Percentiles rank a stretch among this genome's conserved stretches.
Conservation (phyloP, 2,329 filamentous ascomycete genomes). For the Colletotrichum sp. region DNA sequence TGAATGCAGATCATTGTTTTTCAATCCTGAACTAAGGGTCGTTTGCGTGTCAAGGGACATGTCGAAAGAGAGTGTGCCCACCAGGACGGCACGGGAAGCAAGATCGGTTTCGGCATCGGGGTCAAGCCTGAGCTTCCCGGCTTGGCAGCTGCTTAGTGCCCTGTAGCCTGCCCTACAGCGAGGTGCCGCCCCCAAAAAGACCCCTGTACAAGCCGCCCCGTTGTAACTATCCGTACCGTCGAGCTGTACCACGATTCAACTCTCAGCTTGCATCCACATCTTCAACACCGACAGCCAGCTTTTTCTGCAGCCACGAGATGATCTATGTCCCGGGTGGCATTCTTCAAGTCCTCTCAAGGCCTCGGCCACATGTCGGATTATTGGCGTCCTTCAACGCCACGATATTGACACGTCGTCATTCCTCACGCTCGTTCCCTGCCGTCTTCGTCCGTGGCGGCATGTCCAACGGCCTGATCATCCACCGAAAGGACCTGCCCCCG, state of each 20-base stretch:
- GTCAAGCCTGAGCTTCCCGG: background rate
- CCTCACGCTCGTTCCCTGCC: conserved; percentile 33
- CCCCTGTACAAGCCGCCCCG: background rate
- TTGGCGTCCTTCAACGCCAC: background rate
- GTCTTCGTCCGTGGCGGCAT: conserved; percentile 35
- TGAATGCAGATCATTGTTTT: too few relatives aligned
- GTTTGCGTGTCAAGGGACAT: background rate
- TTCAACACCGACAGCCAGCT: background rate
- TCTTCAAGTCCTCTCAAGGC: background rate
- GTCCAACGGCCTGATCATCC: conserved; percentile 35
- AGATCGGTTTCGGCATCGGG: background rate
- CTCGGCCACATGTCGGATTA: background rate
- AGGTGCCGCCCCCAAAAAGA: background rate
- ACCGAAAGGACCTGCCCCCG: conserved; percentile 36
- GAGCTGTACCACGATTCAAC: too few relatives aligned
- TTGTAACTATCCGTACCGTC: background rate
- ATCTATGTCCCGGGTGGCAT: background rate
- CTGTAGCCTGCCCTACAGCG: background rate
- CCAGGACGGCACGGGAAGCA: background rate
- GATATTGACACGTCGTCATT: background rate
- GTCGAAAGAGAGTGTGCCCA: background rate
- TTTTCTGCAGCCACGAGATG: background rate
- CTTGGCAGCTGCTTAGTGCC: background rate
- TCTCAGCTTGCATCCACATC: background rate
- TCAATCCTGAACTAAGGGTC: too few relatives aligned